Percentiles rank a stretch among this genome's conserved stretches.
These are phyloP conservation scores for Saccharomyces hybrid DNA, from an alignment of 1,139 yeast genomes.

Conservation along the genomic window DNA sequence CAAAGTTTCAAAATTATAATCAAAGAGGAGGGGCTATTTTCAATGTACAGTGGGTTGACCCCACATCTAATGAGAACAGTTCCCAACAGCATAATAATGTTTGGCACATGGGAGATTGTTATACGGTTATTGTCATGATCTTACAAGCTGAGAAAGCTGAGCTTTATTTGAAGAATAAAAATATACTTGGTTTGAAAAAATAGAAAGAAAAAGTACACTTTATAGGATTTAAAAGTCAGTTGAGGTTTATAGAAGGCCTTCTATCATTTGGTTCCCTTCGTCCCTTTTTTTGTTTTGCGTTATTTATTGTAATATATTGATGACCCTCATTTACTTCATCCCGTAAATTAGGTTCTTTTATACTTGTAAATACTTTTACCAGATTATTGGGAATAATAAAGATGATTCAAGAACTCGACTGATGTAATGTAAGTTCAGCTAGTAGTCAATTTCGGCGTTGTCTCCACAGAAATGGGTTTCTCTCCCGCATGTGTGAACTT, in stretches of 20 bases:
- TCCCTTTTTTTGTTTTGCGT: neutral
- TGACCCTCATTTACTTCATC: neutral
- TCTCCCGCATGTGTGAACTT: constrained; percentile 39
- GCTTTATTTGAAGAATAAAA: neutral
- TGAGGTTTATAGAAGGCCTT: neutral
- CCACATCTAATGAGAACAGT: constrained; percentile 95
- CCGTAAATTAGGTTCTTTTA: neutral
- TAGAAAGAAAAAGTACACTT: neutral
- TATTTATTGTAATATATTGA: neutral
- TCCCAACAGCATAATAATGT: constrained; percentile 96
- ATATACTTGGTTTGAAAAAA: neutral
- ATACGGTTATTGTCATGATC: constrained; percentile 52
- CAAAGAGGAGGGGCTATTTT: constrained; percentile 84
- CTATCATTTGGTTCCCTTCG: neutral
- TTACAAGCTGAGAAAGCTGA: neutral
- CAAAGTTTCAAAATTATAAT: constrained; percentile 78
- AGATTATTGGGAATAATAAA: neutral
- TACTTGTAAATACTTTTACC: neutral
- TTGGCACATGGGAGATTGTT: constrained; percentile 97
- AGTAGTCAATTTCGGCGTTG: too few relatives aligned
- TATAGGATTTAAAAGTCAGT: neutral
- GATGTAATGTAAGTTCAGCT: too few relatives aligned
- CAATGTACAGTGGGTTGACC: constrained; percentile 96
- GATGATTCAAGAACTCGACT: neutral
- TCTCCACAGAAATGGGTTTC: neutral